Percentiles rank a stretch among this genome's conserved stretches.
phyloP scores from a whole-genome alignment of 306 rosid genomes.

The Ormosia semicastrata region DNA sequence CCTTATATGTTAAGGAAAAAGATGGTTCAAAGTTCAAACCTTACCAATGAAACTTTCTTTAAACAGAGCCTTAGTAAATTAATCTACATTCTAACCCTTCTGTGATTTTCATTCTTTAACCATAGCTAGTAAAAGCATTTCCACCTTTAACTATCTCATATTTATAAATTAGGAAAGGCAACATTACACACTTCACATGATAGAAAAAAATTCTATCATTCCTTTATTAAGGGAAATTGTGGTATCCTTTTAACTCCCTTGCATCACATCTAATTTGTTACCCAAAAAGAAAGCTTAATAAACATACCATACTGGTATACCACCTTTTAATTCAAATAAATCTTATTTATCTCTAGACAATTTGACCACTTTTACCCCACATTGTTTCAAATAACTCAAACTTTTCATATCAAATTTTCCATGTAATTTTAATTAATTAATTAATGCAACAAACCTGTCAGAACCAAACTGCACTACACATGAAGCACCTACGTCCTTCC shows the following conservation, averaged over 20 bases:
- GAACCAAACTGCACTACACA: conserved; percentile 79
- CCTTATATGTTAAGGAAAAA: neutral
- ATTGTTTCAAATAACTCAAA: neutral
- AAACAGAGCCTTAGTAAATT: neutral
- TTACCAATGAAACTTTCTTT: neutral
- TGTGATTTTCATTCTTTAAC: neutral
- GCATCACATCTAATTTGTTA: neutral
- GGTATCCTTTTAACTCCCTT: neutral
- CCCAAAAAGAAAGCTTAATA: neutral
- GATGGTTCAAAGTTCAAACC: neutral
- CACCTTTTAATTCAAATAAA: neutral
- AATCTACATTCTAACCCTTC: neutral
- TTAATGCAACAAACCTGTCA: conserved; percentile 54
- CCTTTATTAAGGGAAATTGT: neutral
- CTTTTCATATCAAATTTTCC: conserved; percentile 7
- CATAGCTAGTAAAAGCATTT: neutral
- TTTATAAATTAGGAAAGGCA: neutral
- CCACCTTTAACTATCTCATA: neutral
- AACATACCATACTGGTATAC: neutral
- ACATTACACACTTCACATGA: neutral
- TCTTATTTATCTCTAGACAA: neutral
- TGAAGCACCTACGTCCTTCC: conserved; percentile 69
- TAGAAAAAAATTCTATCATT: neutral
- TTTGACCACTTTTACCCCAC: neutral
- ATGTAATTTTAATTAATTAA: conserved; percentile 10